A percentile compares a stretch with the other conserved stretches of the same genome.
Conservation (phyloP, 2,329 filamentous ascomycete genomes). For the Davidsoniella virescens region DNA sequence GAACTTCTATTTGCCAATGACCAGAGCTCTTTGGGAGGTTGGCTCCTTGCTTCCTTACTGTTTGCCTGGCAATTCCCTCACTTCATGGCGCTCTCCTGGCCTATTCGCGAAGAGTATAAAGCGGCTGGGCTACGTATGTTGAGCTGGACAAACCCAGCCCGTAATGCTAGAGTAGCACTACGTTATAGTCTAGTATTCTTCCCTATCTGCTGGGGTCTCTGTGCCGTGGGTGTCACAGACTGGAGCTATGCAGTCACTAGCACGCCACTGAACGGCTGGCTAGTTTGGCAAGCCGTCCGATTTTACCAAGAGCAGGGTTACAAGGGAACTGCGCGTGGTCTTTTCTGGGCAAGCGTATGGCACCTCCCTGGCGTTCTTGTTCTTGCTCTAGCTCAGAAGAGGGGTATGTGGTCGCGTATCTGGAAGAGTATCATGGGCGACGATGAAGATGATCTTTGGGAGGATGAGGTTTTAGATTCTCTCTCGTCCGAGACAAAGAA, state of each 20-base stretch:
- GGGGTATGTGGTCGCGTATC: slow-evolving; percentile 74
- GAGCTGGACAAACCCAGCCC: slow-evolving; percentile 69
- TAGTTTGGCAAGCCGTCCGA: slow-evolving; percentile 58
- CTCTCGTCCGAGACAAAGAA: too few relatives aligned
- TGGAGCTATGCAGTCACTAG: slow-evolving; percentile 72
- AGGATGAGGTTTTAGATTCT: slow-evolving; percentile 35
- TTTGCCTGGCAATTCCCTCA: slow-evolving; percentile 98
- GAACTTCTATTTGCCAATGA: slow-evolving; percentile 56
- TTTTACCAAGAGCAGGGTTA: slow-evolving; percentile 71
- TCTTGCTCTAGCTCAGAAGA: slow-evolving; percentile 81
- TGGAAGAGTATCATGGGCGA: slow-evolving; percentile 51
- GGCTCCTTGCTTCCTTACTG: slow-evolving; percentile 69
- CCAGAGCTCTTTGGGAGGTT: slow-evolving; percentile 57
- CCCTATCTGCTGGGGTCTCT: slow-evolving; percentile 69
- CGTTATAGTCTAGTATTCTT: slow-evolving; percentile 76
- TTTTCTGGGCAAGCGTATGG: slow-evolving; percentile 98
- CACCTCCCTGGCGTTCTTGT: slow-evolving; percentile 83
- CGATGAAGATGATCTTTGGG: slow-evolving; percentile 38
- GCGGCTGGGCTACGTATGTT: slow-evolving; percentile 55
- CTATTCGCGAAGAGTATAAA: slow-evolving; percentile 79
- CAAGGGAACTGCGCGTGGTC: slow-evolving; percentile 60
- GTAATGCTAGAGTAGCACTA: slow-evolving; percentile 74
- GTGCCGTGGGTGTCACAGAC: slow-evolving; percentile 66
- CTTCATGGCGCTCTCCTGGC: slow-evolving; percentile 87
- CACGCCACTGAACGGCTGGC: slow-evolving; percentile 70